phyloP scores from a whole-genome alignment of 2,329 filamentous ascomycete species.

The Verticillium isaacii region DNA sequence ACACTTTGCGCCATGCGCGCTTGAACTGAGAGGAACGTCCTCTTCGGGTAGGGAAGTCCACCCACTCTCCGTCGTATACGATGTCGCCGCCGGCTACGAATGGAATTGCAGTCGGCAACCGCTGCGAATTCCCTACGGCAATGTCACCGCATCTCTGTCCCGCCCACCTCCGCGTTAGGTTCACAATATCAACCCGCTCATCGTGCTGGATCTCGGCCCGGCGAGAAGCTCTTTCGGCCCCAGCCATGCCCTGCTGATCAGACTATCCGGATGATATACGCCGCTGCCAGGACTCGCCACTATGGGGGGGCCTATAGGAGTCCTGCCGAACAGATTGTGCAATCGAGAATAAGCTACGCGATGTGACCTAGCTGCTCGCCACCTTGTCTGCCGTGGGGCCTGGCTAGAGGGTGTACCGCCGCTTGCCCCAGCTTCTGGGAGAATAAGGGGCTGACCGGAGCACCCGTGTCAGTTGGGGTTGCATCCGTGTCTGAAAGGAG shows the following conservation, averaged over 20 bases:
- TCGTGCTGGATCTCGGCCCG: neutral
- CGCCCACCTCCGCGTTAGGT: neutral
- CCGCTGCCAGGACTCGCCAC: constrained; percentile 3
- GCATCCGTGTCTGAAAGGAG: neutral
- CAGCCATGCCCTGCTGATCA: neutral
- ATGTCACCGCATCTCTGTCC: neutral
- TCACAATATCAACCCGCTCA: neutral
- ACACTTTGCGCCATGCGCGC: no score
- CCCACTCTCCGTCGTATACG: neutral
- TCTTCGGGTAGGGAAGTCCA: neutral
- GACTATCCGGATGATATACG: neutral
- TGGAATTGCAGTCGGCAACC: neutral
- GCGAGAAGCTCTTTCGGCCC: neutral
- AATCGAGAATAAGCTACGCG: neutral
- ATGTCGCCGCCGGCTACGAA: neutral
- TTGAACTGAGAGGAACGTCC: neutral
- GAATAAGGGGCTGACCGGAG: neutral
- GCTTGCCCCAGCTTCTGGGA: neutral
- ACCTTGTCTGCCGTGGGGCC: neutral
- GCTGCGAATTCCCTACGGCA: neutral
- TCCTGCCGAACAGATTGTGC: neutral
- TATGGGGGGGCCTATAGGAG: neutral
- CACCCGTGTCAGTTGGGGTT: neutral
- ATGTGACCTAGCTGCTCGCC: neutral
- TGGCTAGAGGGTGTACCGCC: neutral